These are phyloP conservation scores for Pyrenophora tritici-repentis DNA, from an alignment of 2,329 filamentous ascomycete genomes.

Conservation along the genomic window DNA sequence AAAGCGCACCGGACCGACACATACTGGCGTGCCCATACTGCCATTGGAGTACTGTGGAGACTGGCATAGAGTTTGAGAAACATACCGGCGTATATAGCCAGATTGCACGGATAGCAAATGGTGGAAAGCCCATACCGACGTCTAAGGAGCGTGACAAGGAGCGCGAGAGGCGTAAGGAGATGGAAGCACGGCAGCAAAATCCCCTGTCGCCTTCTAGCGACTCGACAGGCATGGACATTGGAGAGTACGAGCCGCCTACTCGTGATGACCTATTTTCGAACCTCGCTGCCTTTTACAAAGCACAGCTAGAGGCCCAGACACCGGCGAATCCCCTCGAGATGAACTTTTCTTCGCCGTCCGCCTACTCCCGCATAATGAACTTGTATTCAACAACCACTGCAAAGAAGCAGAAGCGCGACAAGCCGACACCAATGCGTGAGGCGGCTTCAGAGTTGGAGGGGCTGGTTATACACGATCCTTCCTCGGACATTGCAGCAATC, in stretches of 20 bases:
- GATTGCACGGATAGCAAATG: slow-evolving; percentile 68
- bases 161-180: slow-evolving; percentile 44
- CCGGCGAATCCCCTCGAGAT: slow-evolving; percentile 60
- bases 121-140: slow-evolving; percentile 47
- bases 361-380: slow-evolving; percentile 87
- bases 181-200: slow-evolving; percentile 28
- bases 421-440: slow-evolving; percentile 78
- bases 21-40: slow-evolving; percentile 88
- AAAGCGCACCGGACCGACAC: slow-evolving; percentile 63
- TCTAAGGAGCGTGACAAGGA: slow-evolving; percentile 49
- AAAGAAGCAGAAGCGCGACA: slow-evolving; percentile 65
- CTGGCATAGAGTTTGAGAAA: slow-evolving; percentile 88
- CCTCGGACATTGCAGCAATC: slow-evolving; percentile 65
- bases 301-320: slow-evolving; percentile 65
- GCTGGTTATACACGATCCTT: slow-evolving; percentile 64
- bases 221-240: slow-evolving; percentile 11
- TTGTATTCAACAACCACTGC: slow-evolving; percentile 68
- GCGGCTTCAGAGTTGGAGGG: slow-evolving; percentile 74
- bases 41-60: slow-evolving; percentile 88
- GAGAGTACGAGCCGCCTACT: slow-evolving; percentile 52
- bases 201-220: slow-evolving; percentile 25
- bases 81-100: slow-evolving; percentile 85
- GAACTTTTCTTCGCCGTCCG: slow-evolving; percentile 74
- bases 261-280: slow-evolving; percentile 74
- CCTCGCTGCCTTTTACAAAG: slow-evolving; percentile 79